Base-by-base conservation (phyloP, 1,284 basidiomycete genomes). In the Agroathelia rolfsii region DNA sequence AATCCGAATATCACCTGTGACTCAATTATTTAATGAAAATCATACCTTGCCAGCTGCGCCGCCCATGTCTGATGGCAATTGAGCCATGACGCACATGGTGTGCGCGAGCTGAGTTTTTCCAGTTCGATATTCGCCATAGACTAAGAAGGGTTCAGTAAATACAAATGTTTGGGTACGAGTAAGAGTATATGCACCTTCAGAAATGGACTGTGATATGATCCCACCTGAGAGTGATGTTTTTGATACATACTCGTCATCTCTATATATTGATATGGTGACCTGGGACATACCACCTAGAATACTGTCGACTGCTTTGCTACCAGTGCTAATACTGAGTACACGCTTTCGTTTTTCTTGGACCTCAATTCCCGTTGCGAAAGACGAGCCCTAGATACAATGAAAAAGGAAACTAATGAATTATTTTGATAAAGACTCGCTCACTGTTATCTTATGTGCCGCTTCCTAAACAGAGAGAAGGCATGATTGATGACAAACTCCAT, bases 61-160 rank as follows among this genome's bases (percentile, higher is more conserved):
- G 9, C 90, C 90, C 51, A 92, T 72, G 35, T 94, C 89, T 3
- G 76, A 63, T 14, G 92, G 90, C 21, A 95, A 69, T 50, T 95
- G 92, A 3, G 86, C 61, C 6, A 89, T 64, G 8, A 95, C 86
- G 45, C 85, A 88, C 66, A 94, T 81, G 6, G 89, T 95, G 58
- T 94, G 89, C 16, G 85, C 86, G 25, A 94, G 64, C 50, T 94
- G 90, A 4, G 90, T 94, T 62, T 94, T 89, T 24, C 85, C 85
- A 0, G 86, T 89, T 13, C 83, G 72, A 51, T 76, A 80, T 52
- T 87, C 77, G 35, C 83, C 82, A 45, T 85, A 84, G 1, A 84
- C 81, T 83, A 28, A 13, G 34, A 14, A 32, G 17, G n/a, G n/a
- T n/a, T n/a, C n/a, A n/a, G n/a, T n/a, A n/a, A n/a, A n/a, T n/a